Percentiles rank a stretch among this genome's conserved stretches.
These are phyloP conservation scores for Phytophthora tentaculata DNA, from an alignment of 352 stramenopile genomes.

Conservation along the genomic window DNA sequence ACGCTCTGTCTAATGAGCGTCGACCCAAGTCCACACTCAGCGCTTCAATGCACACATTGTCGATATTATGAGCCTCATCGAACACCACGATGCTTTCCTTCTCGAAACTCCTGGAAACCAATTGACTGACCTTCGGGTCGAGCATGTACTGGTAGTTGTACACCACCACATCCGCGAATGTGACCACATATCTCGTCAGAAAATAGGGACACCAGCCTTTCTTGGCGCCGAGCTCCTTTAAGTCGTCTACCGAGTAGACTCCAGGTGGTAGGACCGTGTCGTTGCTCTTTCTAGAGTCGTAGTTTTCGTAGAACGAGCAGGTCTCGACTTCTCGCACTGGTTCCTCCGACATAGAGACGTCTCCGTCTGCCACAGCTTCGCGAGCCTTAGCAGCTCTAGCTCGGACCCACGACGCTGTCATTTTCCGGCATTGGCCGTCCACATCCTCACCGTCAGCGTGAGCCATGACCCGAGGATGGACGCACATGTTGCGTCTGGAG, in stretches of 20 bases:
- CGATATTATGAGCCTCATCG: constrained; percentile 99
- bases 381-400: constrained; percentile 57
- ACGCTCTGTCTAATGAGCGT: constrained; percentile 91
- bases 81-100: constrained; percentile 95
- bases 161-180: constrained; percentile 97
- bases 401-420: constrained; percentile 98
- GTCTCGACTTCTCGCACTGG: constrained; percentile 54
- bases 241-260: constrained; percentile 97
- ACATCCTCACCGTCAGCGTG: constrained; percentile 97
- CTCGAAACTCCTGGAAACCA: constrained; percentile 95
- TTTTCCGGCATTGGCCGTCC: constrained; percentile 95
- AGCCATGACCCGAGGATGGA: constrained; percentile 96
- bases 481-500: constrained; percentile 98
- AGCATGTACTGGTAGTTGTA: constrained; percentile 99
- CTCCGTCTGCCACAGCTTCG: constrained; percentile 9
- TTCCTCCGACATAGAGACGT: constrained; percentile 12
- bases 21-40: constrained; percentile 96
- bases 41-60: constrained; percentile 99
- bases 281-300: constrained; percentile 87
- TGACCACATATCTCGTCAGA: constrained; percentile 96
- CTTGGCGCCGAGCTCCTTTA: constrained; percentile 92
- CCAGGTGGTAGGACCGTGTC: constrained; percentile 92
- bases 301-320: constrained; percentile 93
- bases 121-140: constrained; percentile 95
- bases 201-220: constrained; percentile 99